phyloP scores from a whole-genome alignment of 805 yeast genomes.

The Grigorovia transvaalensis region DNA sequence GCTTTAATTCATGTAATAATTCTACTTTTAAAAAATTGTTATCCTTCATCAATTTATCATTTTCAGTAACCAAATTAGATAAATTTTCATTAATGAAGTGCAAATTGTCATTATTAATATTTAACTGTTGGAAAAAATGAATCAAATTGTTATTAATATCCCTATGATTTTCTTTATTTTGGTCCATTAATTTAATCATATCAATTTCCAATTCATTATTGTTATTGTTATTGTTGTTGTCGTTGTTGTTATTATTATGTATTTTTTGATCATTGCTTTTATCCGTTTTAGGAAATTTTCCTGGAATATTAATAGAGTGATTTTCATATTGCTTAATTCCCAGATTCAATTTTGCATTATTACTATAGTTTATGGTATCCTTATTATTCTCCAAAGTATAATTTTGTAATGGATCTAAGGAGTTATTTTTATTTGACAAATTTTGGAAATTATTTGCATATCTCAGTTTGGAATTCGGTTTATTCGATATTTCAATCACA shows the following conservation, averaged over 20 bases:
- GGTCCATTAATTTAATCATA: background rate
- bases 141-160: constrained; percentile 5
- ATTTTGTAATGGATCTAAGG: no score
- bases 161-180: background rate
- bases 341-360: background rate
- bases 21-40: constrained; percentile 24
- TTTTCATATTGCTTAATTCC: background rate
- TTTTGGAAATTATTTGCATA: background rate
- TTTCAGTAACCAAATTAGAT: background rate
- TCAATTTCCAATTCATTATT: no score
- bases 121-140: constrained; percentile 17
- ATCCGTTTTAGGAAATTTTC: constrained; percentile 19
- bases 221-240: background rate
- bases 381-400: no score
- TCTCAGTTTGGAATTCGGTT: background rate
- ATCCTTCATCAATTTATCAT: constrained; percentile 10
- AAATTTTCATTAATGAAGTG: constrained; percentile 9
- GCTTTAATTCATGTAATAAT: constrained; percentile 26
- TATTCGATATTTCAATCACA: background rate
- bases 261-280: constrained; percentile 3
- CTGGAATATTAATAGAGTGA: constrained; percentile 13
- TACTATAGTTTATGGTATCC: no score
- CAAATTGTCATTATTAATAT: constrained; percentile 16
- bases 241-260: background rate
- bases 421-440: no score